Conservation (phyloP, 2,329 filamentous ascomycete genomes). For the Arthroderma uncinatum region DNA sequence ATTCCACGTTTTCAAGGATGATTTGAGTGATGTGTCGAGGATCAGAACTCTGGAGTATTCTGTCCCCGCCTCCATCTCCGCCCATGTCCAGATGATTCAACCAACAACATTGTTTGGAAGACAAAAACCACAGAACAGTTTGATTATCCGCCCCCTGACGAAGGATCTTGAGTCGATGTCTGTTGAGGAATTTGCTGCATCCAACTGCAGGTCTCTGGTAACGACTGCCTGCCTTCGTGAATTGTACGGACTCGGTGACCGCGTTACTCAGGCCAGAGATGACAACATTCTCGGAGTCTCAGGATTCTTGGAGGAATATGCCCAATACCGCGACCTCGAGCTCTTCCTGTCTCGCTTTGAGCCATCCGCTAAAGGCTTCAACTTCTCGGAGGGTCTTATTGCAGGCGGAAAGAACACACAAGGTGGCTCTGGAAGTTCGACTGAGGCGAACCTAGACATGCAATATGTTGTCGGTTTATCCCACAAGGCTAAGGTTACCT, state of each 20-base stretch:
- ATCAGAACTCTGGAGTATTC: conserved; percentile 52
- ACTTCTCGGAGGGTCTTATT: conserved; percentile 48
- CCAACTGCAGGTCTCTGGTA: conserved; percentile 15
- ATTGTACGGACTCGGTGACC: conserved; percentile 41
- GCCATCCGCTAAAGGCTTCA: conserved; percentile 40
- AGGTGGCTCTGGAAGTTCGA: conserved; percentile 30
- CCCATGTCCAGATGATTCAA: conserved; percentile 51
- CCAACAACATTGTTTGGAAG: conserved; percentile 52
- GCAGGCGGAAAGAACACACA: conserved; percentile 46
- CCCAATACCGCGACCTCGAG: conserved; percentile 45
- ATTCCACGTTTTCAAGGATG: conserved; percentile 9
- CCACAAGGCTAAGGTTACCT: conserved; percentile 41
- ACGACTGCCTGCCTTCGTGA: conserved; percentile 41
- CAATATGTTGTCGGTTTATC: conserved; percentile 49
- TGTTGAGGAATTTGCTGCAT: conserved; percentile 8
- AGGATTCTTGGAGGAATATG: conserved; percentile 43
- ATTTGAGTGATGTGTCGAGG: conserved; percentile 21
- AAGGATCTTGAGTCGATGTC: conserved; percentile 29
- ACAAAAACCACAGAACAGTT: conserved; percentile 6
- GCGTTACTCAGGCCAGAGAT: conserved; percentile 24
- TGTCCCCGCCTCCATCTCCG: conserved; percentile 45
- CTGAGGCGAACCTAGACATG: conserved; percentile 54
- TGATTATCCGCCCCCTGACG: conserved; percentile 29
- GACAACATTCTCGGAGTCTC: conserved; percentile 36
- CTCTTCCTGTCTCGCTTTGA: conserved; percentile 47